Conservation (phyloP, 495 filamentous ascomycete species). For the Aspergillus leporis region DNA sequence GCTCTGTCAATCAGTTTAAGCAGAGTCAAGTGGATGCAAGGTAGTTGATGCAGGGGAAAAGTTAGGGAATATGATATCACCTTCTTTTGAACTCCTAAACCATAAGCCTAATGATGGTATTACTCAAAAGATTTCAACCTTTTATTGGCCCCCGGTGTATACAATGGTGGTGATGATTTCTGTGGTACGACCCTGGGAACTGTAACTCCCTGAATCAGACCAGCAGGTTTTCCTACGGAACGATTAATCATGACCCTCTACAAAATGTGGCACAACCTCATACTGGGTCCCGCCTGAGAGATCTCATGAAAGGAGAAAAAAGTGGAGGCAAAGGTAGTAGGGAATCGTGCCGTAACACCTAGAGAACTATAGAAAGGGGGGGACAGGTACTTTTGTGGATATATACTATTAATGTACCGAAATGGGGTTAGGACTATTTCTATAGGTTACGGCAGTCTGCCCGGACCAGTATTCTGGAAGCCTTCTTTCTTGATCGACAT, state of each 20-base stretch:
- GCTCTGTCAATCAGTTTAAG: conserved; percentile 10
- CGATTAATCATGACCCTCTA: neutral
- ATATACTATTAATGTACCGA: neutral
- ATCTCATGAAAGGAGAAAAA: neutral
- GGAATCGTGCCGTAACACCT: too few relatives aligned
- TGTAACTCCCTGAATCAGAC: neutral
- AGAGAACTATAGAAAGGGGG: neutral
- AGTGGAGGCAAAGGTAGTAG: neutral
- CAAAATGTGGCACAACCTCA: neutral
- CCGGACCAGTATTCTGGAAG: neutral
- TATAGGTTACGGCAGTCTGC: neutral
- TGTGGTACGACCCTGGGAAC: neutral
- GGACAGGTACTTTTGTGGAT: neutral
- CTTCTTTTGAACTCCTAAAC: neutral
- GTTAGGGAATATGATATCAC: neutral
- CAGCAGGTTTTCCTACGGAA: neutral
- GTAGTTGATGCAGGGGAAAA: conserved; percentile 18
- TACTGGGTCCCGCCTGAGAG: neutral
- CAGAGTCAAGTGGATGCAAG: conserved; percentile 16
- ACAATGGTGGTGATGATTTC: neutral
- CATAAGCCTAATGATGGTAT: neutral
- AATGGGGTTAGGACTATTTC: conserved; percentile 1
- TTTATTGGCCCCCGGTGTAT: neutral
- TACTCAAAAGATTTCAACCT: neutral
- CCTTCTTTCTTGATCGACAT: conserved; percentile 18